These are phyloP conservation scores for Isoetes taiwanensis DNA, from an alignment of 75 land plant species.

Conservation along the genomic window DNA sequence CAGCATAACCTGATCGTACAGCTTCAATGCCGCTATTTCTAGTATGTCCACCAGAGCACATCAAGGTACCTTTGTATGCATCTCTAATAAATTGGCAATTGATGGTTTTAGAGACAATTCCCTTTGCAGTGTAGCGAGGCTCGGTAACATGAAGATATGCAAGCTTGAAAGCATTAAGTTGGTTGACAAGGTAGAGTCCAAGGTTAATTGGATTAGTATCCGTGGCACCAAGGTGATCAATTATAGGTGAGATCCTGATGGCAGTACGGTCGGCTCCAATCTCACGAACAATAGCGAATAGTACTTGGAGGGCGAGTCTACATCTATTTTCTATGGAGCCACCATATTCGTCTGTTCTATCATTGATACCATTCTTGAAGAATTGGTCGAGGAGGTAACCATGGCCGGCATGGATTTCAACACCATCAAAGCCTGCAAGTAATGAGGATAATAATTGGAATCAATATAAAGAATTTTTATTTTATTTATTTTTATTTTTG, in stretches of 20 bases:
- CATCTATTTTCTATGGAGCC: conserved; percentile 55
- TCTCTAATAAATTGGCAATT: too few relatives aligned
- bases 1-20: conserved; percentile 7
- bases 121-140: conserved; percentile 55
- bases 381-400: conserved; percentile 86
- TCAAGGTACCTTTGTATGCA: conserved; percentile 46
- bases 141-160: conserved; percentile 60
- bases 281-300: conserved; percentile 27
- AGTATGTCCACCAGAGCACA: conserved; percentile 57
- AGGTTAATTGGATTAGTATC: conserved; percentile 47
- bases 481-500: neutral
- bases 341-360: conserved; percentile 61
- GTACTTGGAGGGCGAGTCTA: conserved; percentile 35
- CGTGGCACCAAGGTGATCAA: conserved; percentile 63
- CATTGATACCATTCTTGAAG: conserved; percentile 70
- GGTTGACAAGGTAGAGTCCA: conserved; percentile 34
- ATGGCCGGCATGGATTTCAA: conserved; percentile 77
- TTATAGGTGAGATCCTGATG: conserved; percentile 56
- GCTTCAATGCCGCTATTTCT: conserved; percentile 47
- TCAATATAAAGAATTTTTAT: neutral
- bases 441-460: neutral
- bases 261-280: conserved; percentile 36
- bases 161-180: conserved; percentile 31
- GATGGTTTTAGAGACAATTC: too few relatives aligned
- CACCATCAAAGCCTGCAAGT: conserved; percentile 63